Evolutionary conservation across 1,284 basidiomycete genomes (phyloP), one percentile per base, ranked within the genome.

Genomic region (Ceratobasidium sp.): DNA sequence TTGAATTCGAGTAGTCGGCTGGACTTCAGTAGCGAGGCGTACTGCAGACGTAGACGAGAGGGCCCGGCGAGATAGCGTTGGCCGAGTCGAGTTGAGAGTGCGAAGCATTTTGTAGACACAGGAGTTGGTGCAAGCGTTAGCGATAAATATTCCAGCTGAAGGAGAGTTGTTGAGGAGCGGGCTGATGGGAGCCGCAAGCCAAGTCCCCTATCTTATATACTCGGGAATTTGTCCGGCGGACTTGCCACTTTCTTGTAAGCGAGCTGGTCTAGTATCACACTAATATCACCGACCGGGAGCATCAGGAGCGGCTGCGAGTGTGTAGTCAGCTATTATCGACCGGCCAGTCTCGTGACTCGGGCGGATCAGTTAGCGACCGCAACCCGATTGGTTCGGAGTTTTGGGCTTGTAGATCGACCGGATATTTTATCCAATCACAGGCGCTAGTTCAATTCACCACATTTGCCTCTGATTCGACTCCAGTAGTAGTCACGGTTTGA

Each of bases 21-120:
- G 68, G 40, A 73, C 58, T 33, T 73, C 70, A 23, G 71, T 73
- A n/a, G 72, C 72, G 20, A 75, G 33, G 67, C 77, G 73, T 61
- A 71, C 73, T 56, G 67, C 60, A 61, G 49, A 42, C n/a, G 49
- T 13, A 51, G 66, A 39, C 28, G 28, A 63, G 10, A 26, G 28
- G 18, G 49, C 28, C 28, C 28, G 66, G 49, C 42, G 40, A 20
- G 60, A 64, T 3, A 75, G 42, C 5, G 72, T 7, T 3, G 70
- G 56, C 23, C 72, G 71, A 42, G 77, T 26, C 10, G 56, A 61
- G 39, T 13, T 72, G 55, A 56, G 61, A 49, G 61, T 61, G 61
- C 68, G 70, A 28, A 76, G 67, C 68, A 72, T 78, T 60, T 23
- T 55, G 12, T 33, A 7, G 56, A n/a, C n/a, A n/a, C 23, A 7